phyloP scores from a whole-genome alignment of 345 rosid genomes.

The Noccaea caerulescens region DNA sequence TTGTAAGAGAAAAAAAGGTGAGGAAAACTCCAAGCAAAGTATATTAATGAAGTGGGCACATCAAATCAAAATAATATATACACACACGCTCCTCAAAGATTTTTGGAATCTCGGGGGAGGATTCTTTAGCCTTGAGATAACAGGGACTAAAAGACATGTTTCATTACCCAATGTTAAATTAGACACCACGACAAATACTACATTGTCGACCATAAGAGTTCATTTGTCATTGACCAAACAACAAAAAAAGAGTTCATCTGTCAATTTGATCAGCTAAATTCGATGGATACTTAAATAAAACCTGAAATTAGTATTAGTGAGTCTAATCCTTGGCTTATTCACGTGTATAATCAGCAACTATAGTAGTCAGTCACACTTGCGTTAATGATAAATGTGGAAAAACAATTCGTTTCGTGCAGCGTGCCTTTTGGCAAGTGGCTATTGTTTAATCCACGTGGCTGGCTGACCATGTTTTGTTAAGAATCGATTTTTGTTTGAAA shows the following conservation, averaged over 20 bases:
- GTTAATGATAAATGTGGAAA: no score
- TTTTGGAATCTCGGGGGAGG: constrained; percentile 55
- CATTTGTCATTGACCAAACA: neutral
- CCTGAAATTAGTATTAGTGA: neutral
- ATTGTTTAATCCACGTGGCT: neutral
- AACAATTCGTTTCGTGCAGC: no score
- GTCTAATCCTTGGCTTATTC: neutral
- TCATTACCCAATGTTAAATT: constrained; percentile 28
- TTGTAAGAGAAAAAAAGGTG: neutral
- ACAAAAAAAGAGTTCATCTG: constrained; percentile 15
- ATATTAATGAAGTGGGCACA: neutral
- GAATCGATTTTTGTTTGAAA: neutral
- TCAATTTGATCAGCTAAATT: constrained; percentile 5
- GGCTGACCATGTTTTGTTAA: neutral
- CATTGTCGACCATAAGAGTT: constrained; percentile 31
- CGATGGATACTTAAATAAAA: neutral
- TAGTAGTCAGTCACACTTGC: neutral
- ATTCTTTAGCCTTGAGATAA: constrained; percentile 59
- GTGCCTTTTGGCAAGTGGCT: neutral
- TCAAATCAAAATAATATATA: constrained; percentile 8
- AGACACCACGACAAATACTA: constrained; percentile 32
- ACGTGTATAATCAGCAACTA: neutral
- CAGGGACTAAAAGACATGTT: constrained; percentile 68
- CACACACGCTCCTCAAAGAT: neutral
- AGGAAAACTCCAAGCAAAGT: neutral